These are phyloP conservation scores for Leavenworthia alabamica DNA, from an alignment of 345 rosid genomes.

Conservation along the genomic window DNA sequence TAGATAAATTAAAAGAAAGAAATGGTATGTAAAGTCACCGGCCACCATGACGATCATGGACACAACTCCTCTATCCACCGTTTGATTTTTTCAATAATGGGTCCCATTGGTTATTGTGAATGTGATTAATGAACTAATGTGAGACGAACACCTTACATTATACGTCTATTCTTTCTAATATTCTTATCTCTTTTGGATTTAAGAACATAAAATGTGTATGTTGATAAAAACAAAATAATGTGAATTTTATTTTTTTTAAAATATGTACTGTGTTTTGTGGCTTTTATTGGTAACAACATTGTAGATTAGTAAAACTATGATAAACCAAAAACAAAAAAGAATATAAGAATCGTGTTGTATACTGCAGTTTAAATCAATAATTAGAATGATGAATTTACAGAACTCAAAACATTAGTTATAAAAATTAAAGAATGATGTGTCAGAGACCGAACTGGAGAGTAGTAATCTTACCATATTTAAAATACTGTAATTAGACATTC, in stretches of 20 bases:
- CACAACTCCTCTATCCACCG: conserved; percentile 35
- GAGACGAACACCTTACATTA: conserved; percentile 12
- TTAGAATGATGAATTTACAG: background rate
- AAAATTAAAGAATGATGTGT: background rate
- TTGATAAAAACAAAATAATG: no score
- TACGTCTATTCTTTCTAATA: background rate
- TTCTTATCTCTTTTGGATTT: background rate
- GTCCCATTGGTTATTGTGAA: conserved; percentile 33
- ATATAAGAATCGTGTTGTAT: background rate
- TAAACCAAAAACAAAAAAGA: background rate
- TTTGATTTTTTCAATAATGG: conserved; percentile 27
- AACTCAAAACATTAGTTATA: background rate
- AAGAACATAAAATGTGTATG: no score
- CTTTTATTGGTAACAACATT: background rate
- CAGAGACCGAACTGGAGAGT: conserved; percentile 5
- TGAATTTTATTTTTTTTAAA: no score
- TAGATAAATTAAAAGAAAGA: conserved; percentile 10
- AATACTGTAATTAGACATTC: conserved; percentile 23
- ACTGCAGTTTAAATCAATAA: background rate
- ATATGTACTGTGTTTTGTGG: no score
- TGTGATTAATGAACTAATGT: conserved; percentile 22
- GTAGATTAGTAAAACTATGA: background rate
- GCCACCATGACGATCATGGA: conserved; percentile 36
- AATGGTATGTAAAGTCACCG: conserved; percentile 33
- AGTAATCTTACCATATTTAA: conserved; percentile 24